Percentiles rank a stretch among this genome's conserved stretches.
phyloP scores from a whole-genome alignment of 208 protist species.

The Trypanosoma boissoni region DNA sequence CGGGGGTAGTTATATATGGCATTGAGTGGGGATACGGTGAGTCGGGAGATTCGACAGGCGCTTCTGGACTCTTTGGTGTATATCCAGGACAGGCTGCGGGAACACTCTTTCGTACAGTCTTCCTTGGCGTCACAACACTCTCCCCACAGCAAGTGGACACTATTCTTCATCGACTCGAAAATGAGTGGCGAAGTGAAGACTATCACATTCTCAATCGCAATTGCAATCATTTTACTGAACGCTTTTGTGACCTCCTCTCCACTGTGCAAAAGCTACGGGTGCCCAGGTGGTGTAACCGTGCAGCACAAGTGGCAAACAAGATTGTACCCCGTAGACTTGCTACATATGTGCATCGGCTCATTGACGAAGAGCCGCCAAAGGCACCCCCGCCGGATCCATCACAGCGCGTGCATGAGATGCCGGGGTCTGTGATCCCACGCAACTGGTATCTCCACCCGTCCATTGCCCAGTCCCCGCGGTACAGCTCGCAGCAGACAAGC shows the following conservation, averaged over 20 bases:
- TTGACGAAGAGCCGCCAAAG: slow-evolving; percentile 70
- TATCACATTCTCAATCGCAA: slow-evolving; percentile 91
- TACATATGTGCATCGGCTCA: slow-evolving; percentile 71
- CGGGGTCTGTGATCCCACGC: slow-evolving; percentile 67
- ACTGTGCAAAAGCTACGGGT: slow-evolving; percentile 68
- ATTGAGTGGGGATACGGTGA: slow-evolving; percentile 91
- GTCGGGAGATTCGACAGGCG: slow-evolving; percentile 51
- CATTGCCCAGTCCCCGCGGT: slow-evolving; percentile 57
- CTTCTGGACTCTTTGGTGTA: slow-evolving; percentile 79
- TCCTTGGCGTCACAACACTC: slow-evolving; percentile 68
- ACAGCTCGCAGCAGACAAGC: slow-evolving; percentile 6
- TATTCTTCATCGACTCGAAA: slow-evolving; percentile 80
- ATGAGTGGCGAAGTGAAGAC: slow-evolving; percentile 81
- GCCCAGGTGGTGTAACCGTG: slow-evolving; percentile 89
- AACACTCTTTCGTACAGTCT: slow-evolving; percentile 59
- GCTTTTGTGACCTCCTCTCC: slow-evolving; percentile 74
- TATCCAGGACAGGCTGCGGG: slow-evolving; percentile 67
- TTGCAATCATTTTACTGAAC: slow-evolving; percentile 91
- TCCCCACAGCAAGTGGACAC: slow-evolving; percentile 86
- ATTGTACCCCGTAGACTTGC: slow-evolving; percentile 70
- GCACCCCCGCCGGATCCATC: slow-evolving; percentile 21
- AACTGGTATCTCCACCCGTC: slow-evolving; percentile 72
- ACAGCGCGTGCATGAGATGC: slow-evolving; percentile 41
- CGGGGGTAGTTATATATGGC: slow-evolving; percentile 87
- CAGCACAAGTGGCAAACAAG: slow-evolving; percentile 58